A percentile compares a stretch with the other conserved stretches of the same genome.
phyloP scores from a whole-genome alignment of 495 filamentous ascomycete genomes.

The Pseudoneurospora amorphoporcata region DNA sequence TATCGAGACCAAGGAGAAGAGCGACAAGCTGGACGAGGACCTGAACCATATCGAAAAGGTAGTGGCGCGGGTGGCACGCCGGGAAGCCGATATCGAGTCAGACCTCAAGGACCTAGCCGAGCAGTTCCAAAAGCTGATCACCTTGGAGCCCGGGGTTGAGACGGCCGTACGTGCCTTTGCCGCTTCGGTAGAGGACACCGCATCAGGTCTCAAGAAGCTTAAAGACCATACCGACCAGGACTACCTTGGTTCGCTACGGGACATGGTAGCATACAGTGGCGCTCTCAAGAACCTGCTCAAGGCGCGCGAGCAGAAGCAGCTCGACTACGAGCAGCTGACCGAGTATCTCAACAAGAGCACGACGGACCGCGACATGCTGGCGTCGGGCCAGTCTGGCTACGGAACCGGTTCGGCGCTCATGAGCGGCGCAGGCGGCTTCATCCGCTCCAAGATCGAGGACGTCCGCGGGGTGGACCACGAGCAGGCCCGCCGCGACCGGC shows the following conservation, averaged over 20 bases:
- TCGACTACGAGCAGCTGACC: conserved; percentile 91
- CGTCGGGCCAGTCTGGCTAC: conserved; percentile 50
- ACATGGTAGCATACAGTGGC: conserved; percentile 86
- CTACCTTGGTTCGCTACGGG: conserved; percentile 80
- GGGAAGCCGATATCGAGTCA: conserved; percentile 78
- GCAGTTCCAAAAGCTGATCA: conserved; percentile 87
- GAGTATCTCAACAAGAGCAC: conserved; percentile 90
- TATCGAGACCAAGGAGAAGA: conserved; percentile 85
- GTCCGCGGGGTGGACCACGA: conserved; percentile 96
- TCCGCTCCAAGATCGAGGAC: conserved; percentile 91
- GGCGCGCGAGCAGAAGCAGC: conserved; percentile 91
- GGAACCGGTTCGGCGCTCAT: conserved; percentile 41
- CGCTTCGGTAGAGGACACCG: conserved; percentile 72
- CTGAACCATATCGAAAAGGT: conserved; percentile 89
- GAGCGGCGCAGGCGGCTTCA: conserved; percentile 70
- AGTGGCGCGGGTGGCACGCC: conserved; percentile 74
- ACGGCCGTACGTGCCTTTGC: conserved; percentile 73
- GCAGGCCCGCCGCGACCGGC: conserved; percentile 71
- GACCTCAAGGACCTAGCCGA: conserved; percentile 84
- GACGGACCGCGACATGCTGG: conserved; percentile 77
- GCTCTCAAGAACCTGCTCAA: conserved; percentile 81
- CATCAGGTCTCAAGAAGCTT: conserved; percentile 58
- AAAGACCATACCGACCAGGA: conserved; percentile 93
- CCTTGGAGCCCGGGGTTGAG: conserved; percentile 81
- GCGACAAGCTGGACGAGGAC: conserved; percentile 92